Conservation (phyloP, 2,329 filamentous ascomycete species). For the Colletotrichum graminicola region DNA sequence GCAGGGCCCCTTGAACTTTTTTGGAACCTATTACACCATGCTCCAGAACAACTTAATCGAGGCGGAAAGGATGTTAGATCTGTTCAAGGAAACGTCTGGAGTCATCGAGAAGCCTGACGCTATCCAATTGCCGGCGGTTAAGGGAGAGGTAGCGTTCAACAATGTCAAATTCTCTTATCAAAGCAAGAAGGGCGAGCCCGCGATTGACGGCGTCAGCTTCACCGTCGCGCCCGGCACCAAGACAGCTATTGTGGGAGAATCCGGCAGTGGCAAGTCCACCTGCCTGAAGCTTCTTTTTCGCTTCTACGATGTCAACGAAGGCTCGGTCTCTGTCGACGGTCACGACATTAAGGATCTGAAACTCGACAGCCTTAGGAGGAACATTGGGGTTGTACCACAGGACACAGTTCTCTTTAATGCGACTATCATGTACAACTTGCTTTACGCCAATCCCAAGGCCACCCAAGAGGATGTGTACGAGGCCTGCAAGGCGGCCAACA, state of each 20-base stretch:
- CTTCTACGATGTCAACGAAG: conserved; percentile 62
- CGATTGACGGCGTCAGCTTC: conserved; percentile 57
- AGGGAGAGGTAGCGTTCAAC: conserved; percentile 57
- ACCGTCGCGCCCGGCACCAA: conserved; percentile 58
- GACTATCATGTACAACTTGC: conserved; percentile 67
- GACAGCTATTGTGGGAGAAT: conserved; percentile 60
- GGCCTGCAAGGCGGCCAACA: conserved; percentile 65
- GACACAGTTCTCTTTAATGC: conserved; percentile 65
- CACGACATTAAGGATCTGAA: conserved; percentile 59
- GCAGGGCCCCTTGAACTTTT: conserved; percentile 72
- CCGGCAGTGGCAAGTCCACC: conserved; percentile 62
- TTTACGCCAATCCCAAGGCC: conserved; percentile 63
- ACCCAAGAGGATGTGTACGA: conserved; percentile 63
- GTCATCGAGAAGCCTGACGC: conserved; percentile 58
- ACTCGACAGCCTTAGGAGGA: conserved; percentile 53
- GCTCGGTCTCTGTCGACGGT: conserved; percentile 60
- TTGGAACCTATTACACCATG: conserved; percentile 63
- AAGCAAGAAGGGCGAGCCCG: conserved; percentile 51
- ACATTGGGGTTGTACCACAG: conserved; percentile 61
- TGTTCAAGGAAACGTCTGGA: conserved; percentile 60
- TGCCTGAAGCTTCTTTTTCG: conserved; percentile 63
- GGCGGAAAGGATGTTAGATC: conserved; percentile 59
- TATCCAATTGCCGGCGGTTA: conserved; percentile 47
- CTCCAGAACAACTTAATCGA: conserved; percentile 61
- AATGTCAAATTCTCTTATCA: conserved; percentile 60